Evolutionary conservation across 164 flowering plant genomes (phyloP), one percentile per base, ranked within the genome.

Genomic region (Annona squamosa): DNA sequence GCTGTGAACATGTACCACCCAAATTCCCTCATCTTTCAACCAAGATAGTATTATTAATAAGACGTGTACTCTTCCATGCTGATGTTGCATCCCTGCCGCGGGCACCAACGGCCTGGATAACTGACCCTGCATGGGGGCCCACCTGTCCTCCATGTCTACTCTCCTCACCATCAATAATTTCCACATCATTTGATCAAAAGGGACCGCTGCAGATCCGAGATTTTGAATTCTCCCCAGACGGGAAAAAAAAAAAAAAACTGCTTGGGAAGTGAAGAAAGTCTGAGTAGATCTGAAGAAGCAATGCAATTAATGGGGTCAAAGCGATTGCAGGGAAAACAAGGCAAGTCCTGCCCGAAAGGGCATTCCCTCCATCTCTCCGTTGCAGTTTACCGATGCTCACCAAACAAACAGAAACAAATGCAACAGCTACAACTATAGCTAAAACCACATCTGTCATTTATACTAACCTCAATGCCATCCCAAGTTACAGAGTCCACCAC

Each of bases 271-370:
- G 3, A 7, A 6, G 66, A 26, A 19, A 63, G 6, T 3, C 37
- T 26, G 37, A 66, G 13, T 66, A 66, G 48, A 13, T 16, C 68
- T 16, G 45, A 66, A 44, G 68, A 7, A 16, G 16, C 44, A 46
- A 6, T 66, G 47, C 68, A 66, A 66, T 66, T n/a, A 66, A 66
- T 16, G 47, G 68, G 68, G 68, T 66, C 68, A 16, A 43, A 7
- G 43, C 12, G 46, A 4, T 16, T 16, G 68, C 68, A 44, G 68
- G 16, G 68, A 66, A 66, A 66, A 13, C 68, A 66, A 41, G 68
- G 68, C 13, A 66, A 66, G 10, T 44, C 68, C 47, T 44, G 42
- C 43, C 68, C 48, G 42, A 42, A 12, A 1, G 13, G 10, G 59
- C 59, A 26, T 26, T 26, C 37, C 37, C 37, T 26, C 37, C 37